Evolutionary conservation across 768 basidiomycete genomes (phyloP).

Genomic region (Myochromella boudieri): DNA sequence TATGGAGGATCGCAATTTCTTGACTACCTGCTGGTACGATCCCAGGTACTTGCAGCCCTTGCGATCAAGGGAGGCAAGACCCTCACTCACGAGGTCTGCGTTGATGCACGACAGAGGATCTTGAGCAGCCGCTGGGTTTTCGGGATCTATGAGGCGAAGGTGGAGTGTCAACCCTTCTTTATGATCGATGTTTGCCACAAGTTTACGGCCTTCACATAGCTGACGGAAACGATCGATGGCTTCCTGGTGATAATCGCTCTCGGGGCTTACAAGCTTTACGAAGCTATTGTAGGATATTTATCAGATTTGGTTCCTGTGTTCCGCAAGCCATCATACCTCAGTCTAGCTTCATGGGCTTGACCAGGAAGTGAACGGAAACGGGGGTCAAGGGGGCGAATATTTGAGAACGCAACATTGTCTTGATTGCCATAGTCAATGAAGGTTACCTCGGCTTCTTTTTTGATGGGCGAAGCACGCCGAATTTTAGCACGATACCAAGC

Average conservation of each 20-base stretch:
- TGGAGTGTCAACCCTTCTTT: constrained; percentile 78
- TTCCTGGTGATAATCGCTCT: constrained; percentile 86
- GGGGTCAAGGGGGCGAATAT: constrained; percentile 85
- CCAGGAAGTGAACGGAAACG: constrained; percentile 89
- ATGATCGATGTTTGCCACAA: constrained; percentile 94
- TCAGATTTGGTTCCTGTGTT: too few species aligned
- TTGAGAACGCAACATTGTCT: constrained; percentile 79
- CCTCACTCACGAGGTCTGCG: constrained; percentile 86
- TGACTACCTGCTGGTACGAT: constrained; percentile 67
- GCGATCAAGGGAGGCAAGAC: constrained; percentile 77
- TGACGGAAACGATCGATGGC: constrained; percentile 84
- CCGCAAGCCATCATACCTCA: constrained; percentile 74
- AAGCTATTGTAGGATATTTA: constrained; percentile 53
- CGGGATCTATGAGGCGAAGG: constrained; percentile 90
- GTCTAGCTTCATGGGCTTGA: constrained; percentile 92
- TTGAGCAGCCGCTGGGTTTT: constrained; percentile 62
- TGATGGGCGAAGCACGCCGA: constrained; percentile 78
- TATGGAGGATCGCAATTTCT: constrained; percentile 62
- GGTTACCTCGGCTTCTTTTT: constrained; percentile 92
- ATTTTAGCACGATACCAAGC: constrained; percentile 96
- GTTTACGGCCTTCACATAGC: constrained; percentile 88
- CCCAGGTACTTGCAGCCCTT: constrained; percentile 73
- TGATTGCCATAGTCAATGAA: constrained; percentile 98
- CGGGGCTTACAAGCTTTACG: constrained; percentile 74
- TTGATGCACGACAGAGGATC: constrained; percentile 84